Evolutionary conservation across 148 eudicot species (phyloP).

Genomic region (Nyssa sinensis): DNA sequence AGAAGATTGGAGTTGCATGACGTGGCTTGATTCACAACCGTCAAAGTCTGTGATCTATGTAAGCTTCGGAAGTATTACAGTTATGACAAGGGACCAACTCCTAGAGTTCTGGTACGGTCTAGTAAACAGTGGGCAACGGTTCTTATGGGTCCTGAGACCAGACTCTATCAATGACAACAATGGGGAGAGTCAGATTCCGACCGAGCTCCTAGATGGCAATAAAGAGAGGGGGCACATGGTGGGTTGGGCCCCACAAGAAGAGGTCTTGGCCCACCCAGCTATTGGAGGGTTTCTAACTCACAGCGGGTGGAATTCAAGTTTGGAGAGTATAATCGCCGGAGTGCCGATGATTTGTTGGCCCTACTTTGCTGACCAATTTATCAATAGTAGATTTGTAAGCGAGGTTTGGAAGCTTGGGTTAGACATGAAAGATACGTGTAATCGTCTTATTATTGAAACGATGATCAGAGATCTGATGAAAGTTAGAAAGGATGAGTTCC

Average conservation of each 20-base stretch:
- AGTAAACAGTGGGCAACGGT: constrained; percentile 30
- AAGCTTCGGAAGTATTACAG: constrained; percentile 36
- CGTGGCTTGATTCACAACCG: constrained; percentile 35
- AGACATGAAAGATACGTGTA: constrained; percentile 35
- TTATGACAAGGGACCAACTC: constrained; percentile 26
- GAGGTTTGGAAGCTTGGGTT: constrained; percentile 33
- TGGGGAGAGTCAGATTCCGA: constrained; percentile 5
- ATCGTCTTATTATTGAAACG: constrained; percentile 22
- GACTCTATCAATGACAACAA: constrained; percentile 8
- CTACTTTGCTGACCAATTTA: constrained; percentile 21
- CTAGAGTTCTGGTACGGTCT: constrained; percentile 39
- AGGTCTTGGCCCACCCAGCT: constrained; percentile 35
- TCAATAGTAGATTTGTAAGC: constrained; percentile 28
- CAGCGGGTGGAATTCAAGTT: constrained; percentile 41
- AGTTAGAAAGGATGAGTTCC: constrained; percentile 27
- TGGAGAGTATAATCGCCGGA: constrained; percentile 36
- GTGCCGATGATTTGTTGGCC: constrained; percentile 39
- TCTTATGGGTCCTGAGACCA: constrained; percentile 36
- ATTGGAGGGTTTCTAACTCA: constrained; percentile 48
- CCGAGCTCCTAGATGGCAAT: constrained; percentile 16
- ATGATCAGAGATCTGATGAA: constrained; percentile 33
- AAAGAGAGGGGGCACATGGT: constrained; percentile 32
- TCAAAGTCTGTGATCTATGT: constrained; percentile 31
- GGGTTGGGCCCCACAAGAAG: constrained; percentile 43
- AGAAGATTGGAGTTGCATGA: constrained; percentile 29